Evolutionary conservation across 495 filamentous ascomycete species (phyloP).

Genomic region (Margaritispora aquatica): DNA sequence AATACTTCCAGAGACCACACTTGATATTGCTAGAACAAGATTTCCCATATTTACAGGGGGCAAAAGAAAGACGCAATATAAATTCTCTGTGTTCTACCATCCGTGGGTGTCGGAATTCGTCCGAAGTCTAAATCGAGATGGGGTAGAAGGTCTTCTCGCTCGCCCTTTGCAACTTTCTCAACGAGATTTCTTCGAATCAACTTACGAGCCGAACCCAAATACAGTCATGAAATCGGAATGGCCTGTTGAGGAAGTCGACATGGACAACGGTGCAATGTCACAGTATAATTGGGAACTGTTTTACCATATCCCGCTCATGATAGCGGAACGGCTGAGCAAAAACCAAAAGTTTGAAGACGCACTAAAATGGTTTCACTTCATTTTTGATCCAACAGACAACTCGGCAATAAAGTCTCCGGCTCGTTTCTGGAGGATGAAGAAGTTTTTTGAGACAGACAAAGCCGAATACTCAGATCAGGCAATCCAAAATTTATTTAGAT

Average conservation of each 20-base stretch:
- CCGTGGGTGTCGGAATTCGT: not conserved
- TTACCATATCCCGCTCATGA: conserved; percentile 24
- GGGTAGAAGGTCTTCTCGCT: not conserved
- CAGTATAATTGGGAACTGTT: conserved; percentile 33
- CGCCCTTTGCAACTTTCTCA: not conserved
- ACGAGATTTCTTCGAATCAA: not conserved
- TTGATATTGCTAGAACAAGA: too few relatives aligned
- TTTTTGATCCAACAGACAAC: conserved; percentile 27
- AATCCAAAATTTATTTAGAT: not conserved
- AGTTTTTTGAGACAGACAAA: not conserved
- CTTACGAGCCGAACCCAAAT: not conserved
- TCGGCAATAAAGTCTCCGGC: not conserved
- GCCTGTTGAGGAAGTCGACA: not conserved
- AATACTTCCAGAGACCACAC: too few relatives aligned
- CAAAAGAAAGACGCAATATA: too few relatives aligned
- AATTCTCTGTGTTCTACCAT: not conserved
- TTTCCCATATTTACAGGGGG: too few relatives aligned
- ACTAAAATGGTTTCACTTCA: conserved; percentile 18
- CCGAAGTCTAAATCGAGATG: not conserved
- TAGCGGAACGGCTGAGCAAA: conserved; percentile 18
- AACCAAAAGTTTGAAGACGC: conserved; percentile 29
- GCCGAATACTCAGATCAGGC: not conserved
- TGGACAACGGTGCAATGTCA: not conserved
- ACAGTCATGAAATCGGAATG: not conserved
- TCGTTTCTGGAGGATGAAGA: not conserved